Evolutionary conservation across 345 rosid species (phyloP), one percentile per base, ranked within the genome.

Genomic region (Cardamine chenopodiifolia): DNA sequence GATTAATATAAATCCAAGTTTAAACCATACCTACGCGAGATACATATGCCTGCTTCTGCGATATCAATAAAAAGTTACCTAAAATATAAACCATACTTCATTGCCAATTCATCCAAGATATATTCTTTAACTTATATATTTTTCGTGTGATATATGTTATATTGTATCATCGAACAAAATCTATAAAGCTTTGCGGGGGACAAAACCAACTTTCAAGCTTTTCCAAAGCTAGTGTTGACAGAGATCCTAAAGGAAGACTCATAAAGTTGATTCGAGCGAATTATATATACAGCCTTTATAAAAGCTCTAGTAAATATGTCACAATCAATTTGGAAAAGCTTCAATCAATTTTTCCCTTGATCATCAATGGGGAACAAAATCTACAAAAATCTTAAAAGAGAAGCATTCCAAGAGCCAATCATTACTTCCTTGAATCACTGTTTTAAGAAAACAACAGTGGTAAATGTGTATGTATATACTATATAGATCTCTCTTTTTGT

Each of bases 291-390:
- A 26, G 66, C 32, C 31, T 74, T 57, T 47, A 66, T 19, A 49
- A 67, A 49, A 67, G 34, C 15, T 62, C 28, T 26, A 64, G 17
- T n/a, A 50, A 39, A 29, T 29, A 50, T 67, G 57, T 68, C 64
- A 61, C 62, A 68, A 22, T 39, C 74, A n/a, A n/a, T n/a, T n/a
- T n/a, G 2, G 14, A 32, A 62, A 53, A 20, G 50, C 35, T 62
- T 76, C 59, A 62, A 62, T 76, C 58, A 61, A 32, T 44, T 42
- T 61, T n/a, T 32, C 39, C 23, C 63, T 44, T 76, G 75, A 62
- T 76, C 56, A 69, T 32, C 65, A 62, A 69, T 54, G 66, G 80
- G 75, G 75, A 69, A 76, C 71, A 35, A 69, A 76, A 76, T 76
- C 80, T 69, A 53, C 50, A 54, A 65, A 70, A 62, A 76, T 76